Base-by-base conservation (phyloP, 2,329 filamentous ascomycete species). In the Fusarium tuaranense region DNA sequence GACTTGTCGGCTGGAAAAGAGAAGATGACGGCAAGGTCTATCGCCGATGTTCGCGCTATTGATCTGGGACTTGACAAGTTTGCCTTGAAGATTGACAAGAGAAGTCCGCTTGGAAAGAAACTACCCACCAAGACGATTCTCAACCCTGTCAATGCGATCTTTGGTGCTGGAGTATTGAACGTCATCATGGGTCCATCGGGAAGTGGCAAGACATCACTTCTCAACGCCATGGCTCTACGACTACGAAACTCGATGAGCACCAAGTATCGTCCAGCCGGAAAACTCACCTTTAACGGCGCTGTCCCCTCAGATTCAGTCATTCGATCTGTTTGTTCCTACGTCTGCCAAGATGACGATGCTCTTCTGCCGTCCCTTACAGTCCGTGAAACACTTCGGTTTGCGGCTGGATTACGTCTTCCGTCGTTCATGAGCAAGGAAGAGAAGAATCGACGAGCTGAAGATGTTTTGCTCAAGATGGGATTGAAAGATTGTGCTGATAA, bases 101-200 rank as follows among this genome's bases (percentile, higher is more conserved):
- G 88, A 30, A 86, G 86, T 0, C 68, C 87, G 0, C 82, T 84
- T 2, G 89, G 89, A 10, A 87, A 86, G 76, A 90, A 84, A 68
- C 71, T 88, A 1, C 87, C 88, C 0, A 84, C 82, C 1, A 90
- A 89, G 78, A 87, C 83, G 0, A 95, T 95, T 13, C 83, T 95
- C 16, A 88, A 92, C 65, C 92, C 92, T 0, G 87, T 95, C 14
- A 91, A 87, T 2, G 86, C 92, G 0, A 90, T 88, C 0, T 95
- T 95, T 74, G 87, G 90, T 57, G 89, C 93, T 0, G 92, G 93
- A 0, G 85, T 88, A 16, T 80, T 95, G 16, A 95, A 95, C 72
- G 88, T 95, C 27, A 93, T 95, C 73, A 95, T 95, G 93, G 93
- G 93, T 0, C 93, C 93, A 0, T 94, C 92, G 0, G 93, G 93